Evolutionary conservation across 495 filamentous ascomycete species (phyloP), one percentile per base, ranked within the genome.

Genomic region (Ramalina intermedia): DNA sequence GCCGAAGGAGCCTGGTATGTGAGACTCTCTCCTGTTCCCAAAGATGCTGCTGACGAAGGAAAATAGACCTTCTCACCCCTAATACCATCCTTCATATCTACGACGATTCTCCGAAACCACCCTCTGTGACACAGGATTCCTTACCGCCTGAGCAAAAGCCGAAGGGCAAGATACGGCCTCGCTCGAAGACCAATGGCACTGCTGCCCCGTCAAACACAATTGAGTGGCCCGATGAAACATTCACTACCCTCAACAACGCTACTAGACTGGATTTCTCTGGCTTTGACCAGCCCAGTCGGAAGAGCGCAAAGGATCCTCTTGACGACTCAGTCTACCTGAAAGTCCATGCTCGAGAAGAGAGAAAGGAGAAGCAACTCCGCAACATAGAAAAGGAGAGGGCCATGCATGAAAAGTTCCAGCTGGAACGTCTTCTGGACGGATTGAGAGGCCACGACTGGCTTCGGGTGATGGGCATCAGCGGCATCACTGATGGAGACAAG

Each of bases 381-480:
- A 96, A 96, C 59, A 83, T 90, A 37, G 93, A 96, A 61, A 87
- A 84, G 58, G 87, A 91, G 52, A 78, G 84, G 1, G 87, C 90
- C 2, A 84, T 90, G 65, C 88, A 96, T 70, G 87, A 96, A 59
- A 85, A 87, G 55, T 80, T 87, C 46, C 82, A 89, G 55, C 75
- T 96, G 36, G 84, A 91, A 46, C 75, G 88, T 7, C 69, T 95
- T 36, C 74, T 96, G 36, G 87, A 91, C 41, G 87, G 86, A 37
- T 73, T 99, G 4, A 80, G 84, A 59, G 80, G 89, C n/a, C 82
- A 79, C 36, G 91, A 96, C 59, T 99, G 91, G 91, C 69, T 96
- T 48, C 82, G 85, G 47, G 73, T 85, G 2, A 90, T 99, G 81
- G 91, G 91, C n/a, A 80, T 96, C 40, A 85, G 76, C 43, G 84